A percentile compares a stretch with the other conserved stretches of the same genome.
Evolutionary conservation across 2,329 filamentous ascomycete species (phyloP).

Genomic region (Madurella mycetomatis): DNA sequence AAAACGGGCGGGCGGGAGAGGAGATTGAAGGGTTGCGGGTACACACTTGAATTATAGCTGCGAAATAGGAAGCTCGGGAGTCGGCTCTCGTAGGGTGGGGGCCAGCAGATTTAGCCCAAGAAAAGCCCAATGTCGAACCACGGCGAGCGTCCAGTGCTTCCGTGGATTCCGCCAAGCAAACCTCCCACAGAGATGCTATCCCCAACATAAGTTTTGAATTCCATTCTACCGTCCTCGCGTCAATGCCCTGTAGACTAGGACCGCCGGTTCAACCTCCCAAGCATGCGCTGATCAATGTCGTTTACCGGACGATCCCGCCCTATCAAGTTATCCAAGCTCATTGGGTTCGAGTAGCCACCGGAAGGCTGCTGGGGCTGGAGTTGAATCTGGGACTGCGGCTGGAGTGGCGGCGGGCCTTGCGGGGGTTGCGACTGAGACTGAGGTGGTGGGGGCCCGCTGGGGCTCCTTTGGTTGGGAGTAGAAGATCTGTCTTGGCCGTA

Average conservation of each 20-base stretch:
- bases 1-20: too few species aligned
- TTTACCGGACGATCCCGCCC: slow-evolving; percentile 27
- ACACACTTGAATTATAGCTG: too few species aligned
- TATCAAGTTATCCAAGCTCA: slow-evolving; percentile 50
- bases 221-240: background rate
- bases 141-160: too few species aligned
- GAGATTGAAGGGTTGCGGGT: too few species aligned
- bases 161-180: too few species aligned
- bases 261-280: slow-evolving; percentile 46
- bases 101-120: too few species aligned
- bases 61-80: too few species aligned
- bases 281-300: slow-evolving; percentile 54
- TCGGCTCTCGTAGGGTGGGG: too few species aligned
- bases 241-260: slow-evolving; percentile 2
- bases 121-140: too few species aligned
- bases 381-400: background rate
- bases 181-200: too few species aligned
- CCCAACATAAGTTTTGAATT: background rate
- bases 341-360: slow-evolving; percentile 43
- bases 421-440: slow-evolving; percentile 25
- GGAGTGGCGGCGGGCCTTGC: slow-evolving; percentile 2
- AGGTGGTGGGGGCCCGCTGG: slow-evolving; percentile 16
- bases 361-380: slow-evolving; percentile 23
- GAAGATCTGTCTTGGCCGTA: slow-evolving; percentile 36
- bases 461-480: slow-evolving; percentile 36